Evolutionary conservation across 352 stramenopile species (phyloP).

Genomic region (Aphanomyces cochlioides): DNA sequence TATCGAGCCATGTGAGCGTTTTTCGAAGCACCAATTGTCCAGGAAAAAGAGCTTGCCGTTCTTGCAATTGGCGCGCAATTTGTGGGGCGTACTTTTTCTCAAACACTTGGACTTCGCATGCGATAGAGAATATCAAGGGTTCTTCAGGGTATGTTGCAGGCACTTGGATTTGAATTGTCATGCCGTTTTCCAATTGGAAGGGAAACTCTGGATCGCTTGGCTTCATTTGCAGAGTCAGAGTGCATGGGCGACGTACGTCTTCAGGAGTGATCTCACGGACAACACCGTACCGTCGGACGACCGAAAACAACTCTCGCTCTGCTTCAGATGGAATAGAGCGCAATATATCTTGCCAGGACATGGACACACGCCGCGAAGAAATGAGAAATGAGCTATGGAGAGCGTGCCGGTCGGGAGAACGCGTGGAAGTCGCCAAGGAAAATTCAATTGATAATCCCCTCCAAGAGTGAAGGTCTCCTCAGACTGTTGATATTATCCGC

Average conservation of each 20-base stretch:
- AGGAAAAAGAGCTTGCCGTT: constrained; percentile 41
- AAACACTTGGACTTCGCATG: constrained; percentile 32
- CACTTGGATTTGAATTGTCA: constrained; percentile 31
- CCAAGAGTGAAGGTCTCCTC: too few relatives aligned
- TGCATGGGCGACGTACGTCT: neutral
- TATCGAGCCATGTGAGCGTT: constrained; percentile 80
- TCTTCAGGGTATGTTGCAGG: constrained; percentile 50
- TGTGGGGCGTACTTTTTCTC: constrained; percentile 40
- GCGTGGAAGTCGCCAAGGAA: neutral
- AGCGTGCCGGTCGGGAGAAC: neutral
- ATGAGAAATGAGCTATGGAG: neutral
- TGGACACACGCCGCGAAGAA: neutral
- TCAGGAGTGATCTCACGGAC: neutral
- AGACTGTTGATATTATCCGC: too few relatives aligned
- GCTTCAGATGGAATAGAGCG: constrained; percentile 11
- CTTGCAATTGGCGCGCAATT: constrained; percentile 37
- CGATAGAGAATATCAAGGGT: constrained; percentile 27
- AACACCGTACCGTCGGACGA: constrained; percentile 18
- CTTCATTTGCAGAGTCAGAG: constrained; percentile 14
- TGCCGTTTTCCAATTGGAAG: constrained; percentile 11
- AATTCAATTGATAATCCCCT: neutral
- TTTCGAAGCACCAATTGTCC: constrained; percentile 58
- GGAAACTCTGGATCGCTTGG: constrained; percentile 30
- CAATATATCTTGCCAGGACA: constrained; percentile 24
- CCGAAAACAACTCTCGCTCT: constrained; percentile 23